Evolutionary conservation across 108 stramenopile genomes (phyloP).

Genomic region (Licmophora abbreviata): DNA sequence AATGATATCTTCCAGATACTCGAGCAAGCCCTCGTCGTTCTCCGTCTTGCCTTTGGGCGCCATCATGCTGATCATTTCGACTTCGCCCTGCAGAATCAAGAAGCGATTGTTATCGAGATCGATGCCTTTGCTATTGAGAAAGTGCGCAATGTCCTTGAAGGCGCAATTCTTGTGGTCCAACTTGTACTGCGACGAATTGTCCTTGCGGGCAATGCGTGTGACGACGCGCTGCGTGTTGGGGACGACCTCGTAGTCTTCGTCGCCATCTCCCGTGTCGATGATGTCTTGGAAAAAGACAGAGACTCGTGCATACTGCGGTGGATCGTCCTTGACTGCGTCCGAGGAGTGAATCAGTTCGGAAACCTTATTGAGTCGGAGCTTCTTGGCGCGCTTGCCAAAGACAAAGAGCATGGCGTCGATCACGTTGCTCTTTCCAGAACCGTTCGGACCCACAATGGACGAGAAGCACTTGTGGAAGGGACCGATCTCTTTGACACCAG

Average conservation of each 20-base stretch:
- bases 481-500: slow-evolving; percentile 80
- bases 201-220: slow-evolving; percentile 72
- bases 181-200: slow-evolving; percentile 88
- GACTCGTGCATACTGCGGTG: slow-evolving; percentile 76
- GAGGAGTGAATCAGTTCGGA: slow-evolving; percentile 94
- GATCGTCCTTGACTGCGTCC: slow-evolving; percentile 50
- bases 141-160: slow-evolving; percentile 84
- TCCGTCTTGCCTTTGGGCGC: slow-evolving; percentile 94
- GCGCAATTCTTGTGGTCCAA: slow-evolving; percentile 80
- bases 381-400: slow-evolving; percentile 97
- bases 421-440: slow-evolving; percentile 96
- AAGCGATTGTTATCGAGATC: slow-evolving; percentile 99
- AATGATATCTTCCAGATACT: slow-evolving; percentile 99
- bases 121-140: slow-evolving; percentile 82
- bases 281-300: slow-evolving; percentile 93
- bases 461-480: slow-evolving; percentile 94
- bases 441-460: slow-evolving; percentile 92
- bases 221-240: slow-evolving; percentile 74
- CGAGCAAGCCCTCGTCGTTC: slow-evolving; percentile 95
- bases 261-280: slow-evolving; percentile 66
- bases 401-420: slow-evolving; percentile 99
- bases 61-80: slow-evolving; percentile 99
- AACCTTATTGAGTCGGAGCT: slow-evolving; percentile 94
- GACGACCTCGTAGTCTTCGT: slow-evolving; percentile 78
- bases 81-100: slow-evolving; percentile 97